Percentiles rank a stretch among this genome's conserved stretches.
phyloP scores from a whole-genome alignment of 306 rosid genomes.

The Erythrophleum fordii region DNA sequence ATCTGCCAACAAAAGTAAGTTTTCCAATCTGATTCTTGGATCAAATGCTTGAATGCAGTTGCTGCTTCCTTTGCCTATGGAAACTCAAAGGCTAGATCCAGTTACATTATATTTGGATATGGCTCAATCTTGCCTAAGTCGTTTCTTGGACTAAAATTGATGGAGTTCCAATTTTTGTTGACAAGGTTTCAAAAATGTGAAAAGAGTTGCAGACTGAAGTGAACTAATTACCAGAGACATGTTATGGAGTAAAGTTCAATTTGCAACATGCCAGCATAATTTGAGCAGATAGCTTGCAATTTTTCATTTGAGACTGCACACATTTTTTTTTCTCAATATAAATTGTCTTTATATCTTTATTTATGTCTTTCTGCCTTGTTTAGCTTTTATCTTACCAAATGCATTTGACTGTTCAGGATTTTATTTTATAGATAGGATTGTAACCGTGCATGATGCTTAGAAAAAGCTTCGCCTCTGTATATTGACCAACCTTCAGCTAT shows the following conservation, averaged over 20 bases:
- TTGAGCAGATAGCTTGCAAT: neutral
- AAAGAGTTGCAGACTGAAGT: neutral
- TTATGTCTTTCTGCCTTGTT: neutral
- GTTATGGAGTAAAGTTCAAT: neutral
- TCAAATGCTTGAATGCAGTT: neutral
- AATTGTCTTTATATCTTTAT: neutral
- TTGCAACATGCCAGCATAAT: neutral
- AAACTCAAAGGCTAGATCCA: neutral
- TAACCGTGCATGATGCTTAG: neutral
- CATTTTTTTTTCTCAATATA: neutral
- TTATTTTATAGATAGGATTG: neutral
- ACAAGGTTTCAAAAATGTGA: neutral
- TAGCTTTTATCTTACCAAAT: neutral
- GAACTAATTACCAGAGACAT: neutral
- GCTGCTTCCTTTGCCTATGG: neutral
- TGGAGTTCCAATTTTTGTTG: constrained; percentile 11
- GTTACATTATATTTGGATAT: neutral
- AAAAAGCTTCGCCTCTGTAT: neutral
- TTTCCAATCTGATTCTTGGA: neutral
- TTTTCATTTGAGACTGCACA: neutral
- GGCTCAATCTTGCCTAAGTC: neutral
- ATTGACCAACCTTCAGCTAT: neutral
- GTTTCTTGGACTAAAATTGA: neutral
- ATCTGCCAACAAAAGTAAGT: neutral
- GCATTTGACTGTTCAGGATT: neutral